Percentiles rank a stretch among this genome's conserved stretches.
These are phyloP conservation scores for Heliamphora exappendiculata DNA, from an alignment of 148 eudicot genomes.

Conservation along the genomic window DNA sequence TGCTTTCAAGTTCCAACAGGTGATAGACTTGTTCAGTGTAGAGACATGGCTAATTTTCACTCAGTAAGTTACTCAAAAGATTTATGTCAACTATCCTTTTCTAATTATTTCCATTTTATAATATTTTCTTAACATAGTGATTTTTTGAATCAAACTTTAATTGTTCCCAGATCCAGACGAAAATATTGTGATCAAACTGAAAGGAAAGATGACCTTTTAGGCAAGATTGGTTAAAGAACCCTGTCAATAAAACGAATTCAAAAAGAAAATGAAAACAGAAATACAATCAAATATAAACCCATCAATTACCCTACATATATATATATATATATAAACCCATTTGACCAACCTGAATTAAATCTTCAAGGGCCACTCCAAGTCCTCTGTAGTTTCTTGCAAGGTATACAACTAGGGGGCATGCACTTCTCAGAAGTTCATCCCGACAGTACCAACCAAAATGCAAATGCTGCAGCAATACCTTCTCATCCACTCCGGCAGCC, in stretches of 20 bases:
- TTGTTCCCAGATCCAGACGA: too few relatives aligned
- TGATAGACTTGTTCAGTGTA: too few relatives aligned
- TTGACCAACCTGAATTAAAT: constrained; percentile 61
- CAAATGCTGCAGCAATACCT: constrained; percentile 44
- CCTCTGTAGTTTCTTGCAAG: constrained; percentile 68
- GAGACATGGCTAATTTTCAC: too few relatives aligned
- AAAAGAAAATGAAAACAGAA: background rate
- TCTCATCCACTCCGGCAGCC: constrained; percentile 72
- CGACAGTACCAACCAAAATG: constrained; percentile 74
- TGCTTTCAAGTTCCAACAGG: too few relatives aligned
- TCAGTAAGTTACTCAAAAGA: too few relatives aligned
- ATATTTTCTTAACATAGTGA: too few relatives aligned
- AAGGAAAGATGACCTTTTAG: too few relatives aligned
- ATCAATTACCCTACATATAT: too few relatives aligned
- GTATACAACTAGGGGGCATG: constrained; percentile 64
- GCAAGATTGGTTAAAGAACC: constrained; percentile 5
- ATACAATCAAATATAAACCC: background rate
- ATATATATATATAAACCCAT: background rate
- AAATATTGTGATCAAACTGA: too few relatives aligned
- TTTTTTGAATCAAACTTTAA: too few relatives aligned
- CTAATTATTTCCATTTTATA: too few relatives aligned
- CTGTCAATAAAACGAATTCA: background rate
- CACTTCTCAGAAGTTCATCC: constrained; percentile 68
- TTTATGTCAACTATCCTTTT: too few relatives aligned
- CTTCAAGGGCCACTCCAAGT: constrained; percentile 62